Base-by-base conservation (phyloP, 225 moss, liverwort and hornwort genomes). In the Pseudoscleropodium purum region DNA sequence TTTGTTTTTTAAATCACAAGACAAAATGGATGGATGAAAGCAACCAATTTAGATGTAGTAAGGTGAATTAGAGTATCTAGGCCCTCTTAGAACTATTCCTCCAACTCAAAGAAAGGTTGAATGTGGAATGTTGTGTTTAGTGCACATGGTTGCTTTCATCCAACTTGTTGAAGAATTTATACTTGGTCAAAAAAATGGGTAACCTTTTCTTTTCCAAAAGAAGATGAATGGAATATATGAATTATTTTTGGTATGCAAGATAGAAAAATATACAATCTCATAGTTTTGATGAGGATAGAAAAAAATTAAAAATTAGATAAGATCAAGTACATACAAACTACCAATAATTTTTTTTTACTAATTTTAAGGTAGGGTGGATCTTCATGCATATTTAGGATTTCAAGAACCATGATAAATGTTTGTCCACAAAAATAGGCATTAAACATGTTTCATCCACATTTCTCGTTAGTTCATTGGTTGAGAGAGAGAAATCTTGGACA, bases 321-420 rank as follows among this genome's bases (percentile, higher is more conserved):
- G 13, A 21, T 51, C 7, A 7, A 21, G 13, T 20, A 49, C 0
- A 75, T 0, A 1, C 33, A 20, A 49, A 33, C 13, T 7, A 51
- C 20, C 2, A 31, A 5, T 33, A 20, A 47, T 4, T 29, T 0
- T 33, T 45, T 49, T 51, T 9, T 7, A 7, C 7, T 51, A 20
- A 33, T 49, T 51, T 75, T 75, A 51, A 51, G 19, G 4, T 1
- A 51, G 1, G 3, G 13, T 51, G 13, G 7, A 51, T 51, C 51
- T 20, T 76, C 4, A 7, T 19, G 51, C 51, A 25, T 33, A 51
- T 33, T 13, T 51, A 76, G 13, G 13, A 51, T 33, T 20, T 51
- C 8, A 75, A 13, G 3, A 21, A 76, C 5, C 8, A 34, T 20
- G 33, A 19, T 4, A 12, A 0, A 0, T 0, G 7, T 2, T 47